phyloP scores from a whole-genome alignment of 108 stramenopile species.

The Pseudonitzschia pungens region DNA sequence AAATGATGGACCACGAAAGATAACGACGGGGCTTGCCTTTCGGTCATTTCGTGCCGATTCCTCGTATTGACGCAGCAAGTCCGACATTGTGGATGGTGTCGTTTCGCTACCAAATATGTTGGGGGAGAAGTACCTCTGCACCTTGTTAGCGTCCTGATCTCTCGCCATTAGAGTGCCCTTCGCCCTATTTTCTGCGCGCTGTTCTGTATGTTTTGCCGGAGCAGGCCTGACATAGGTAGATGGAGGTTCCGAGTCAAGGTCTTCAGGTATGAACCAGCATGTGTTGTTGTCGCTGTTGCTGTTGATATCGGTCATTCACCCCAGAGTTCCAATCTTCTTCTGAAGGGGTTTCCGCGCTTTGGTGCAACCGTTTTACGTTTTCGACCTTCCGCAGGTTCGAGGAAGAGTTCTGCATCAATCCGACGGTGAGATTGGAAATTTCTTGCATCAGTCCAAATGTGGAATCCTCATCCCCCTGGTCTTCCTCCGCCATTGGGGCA shows the following conservation, averaged over 20 bases:
- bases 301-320: too few relatives aligned
- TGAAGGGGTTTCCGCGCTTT: not conserved
- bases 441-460: slow-evolving; percentile 1
- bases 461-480: not conserved
- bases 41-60: not conserved
- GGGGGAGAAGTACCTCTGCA: not conserved
- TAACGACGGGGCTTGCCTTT: not conserved
- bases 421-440: not conserved
- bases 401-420: slow-evolving; percentile 10
- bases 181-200: too few relatives aligned
- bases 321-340: too few relatives aligned
- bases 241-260: too few relatives aligned
- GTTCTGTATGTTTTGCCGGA: too few relatives aligned
- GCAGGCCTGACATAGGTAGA: too few relatives aligned
- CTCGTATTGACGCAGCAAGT: not conserved
- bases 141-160: not conserved
- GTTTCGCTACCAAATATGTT: not conserved
- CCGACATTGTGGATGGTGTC: slow-evolving; percentile 18
- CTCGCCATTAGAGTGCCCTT: too few relatives aligned
- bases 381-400: not conserved
- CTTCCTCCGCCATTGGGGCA: not conserved
- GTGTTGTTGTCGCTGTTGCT: too few relatives aligned
- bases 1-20: too few relatives aligned
- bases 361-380: not conserved
- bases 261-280: too few relatives aligned